Evolutionary conservation across 129 eudicot species (phyloP).

Genomic region (Glebionis coronaria): DNA sequence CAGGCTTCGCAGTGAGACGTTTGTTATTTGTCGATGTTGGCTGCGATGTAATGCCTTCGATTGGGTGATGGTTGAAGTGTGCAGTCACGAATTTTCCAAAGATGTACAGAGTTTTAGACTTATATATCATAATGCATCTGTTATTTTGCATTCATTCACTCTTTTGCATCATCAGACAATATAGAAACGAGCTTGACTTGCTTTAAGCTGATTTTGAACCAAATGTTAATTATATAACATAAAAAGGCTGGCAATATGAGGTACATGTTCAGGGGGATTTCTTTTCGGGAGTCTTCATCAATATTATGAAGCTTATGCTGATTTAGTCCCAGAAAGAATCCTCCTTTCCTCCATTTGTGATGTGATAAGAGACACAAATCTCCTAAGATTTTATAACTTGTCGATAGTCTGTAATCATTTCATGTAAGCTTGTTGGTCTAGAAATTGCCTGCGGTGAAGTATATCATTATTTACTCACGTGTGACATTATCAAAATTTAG

Average conservation of each 20-base stretch:
- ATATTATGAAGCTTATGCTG: constrained; percentile 44
- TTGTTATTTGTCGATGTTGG: too few relatives aligned
- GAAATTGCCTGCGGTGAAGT: constrained; percentile 52
- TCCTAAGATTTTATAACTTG: constrained; percentile 58
- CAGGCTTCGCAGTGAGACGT: too few relatives aligned
- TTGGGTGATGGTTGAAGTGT: too few relatives aligned
- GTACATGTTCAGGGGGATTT: constrained; percentile 55
- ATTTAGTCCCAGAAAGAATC: constrained; percentile 41
- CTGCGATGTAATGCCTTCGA: too few relatives aligned
- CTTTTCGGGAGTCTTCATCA: constrained; percentile 65
- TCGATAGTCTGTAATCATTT: constrained; percentile 75
- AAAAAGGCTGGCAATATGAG: constrained; percentile 63
- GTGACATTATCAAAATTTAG: too few relatives aligned
- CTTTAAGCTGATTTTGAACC: not conserved
- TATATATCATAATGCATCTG: too few relatives aligned
- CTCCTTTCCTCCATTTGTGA: constrained; percentile 45
- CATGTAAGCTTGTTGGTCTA: constrained; percentile 60
- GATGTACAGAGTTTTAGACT: too few relatives aligned
- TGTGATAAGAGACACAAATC: constrained; percentile 41
- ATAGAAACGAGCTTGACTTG: not conserved
- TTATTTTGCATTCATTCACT: too few relatives aligned
- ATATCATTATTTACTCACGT: constrained; percentile 6
- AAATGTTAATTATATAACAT: not conserved
- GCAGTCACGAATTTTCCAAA: too few relatives aligned
- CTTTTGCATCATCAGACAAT: not conserved